phyloP scores from a whole-genome alignment of 768 basidiomycete genomes.

The Psilocybe cubensis region DNA sequence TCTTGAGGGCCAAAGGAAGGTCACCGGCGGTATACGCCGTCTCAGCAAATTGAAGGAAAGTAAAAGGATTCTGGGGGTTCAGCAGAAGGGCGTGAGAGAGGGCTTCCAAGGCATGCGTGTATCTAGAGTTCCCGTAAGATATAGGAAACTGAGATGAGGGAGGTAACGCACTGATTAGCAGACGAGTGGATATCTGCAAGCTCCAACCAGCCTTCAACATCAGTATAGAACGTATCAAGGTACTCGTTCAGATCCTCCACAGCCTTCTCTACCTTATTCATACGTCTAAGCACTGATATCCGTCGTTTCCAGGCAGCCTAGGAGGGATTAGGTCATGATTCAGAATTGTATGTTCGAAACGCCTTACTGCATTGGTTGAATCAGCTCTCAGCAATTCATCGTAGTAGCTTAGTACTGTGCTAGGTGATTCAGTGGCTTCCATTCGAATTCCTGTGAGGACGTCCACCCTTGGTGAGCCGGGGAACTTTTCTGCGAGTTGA shows the following conservation, averaged over 20 bases:
- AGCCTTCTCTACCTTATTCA: constrained; percentile 65
- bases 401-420: constrained; percentile 64
- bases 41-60: constrained; percentile 84
- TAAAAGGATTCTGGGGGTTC: constrained; percentile 85
- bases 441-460: constrained; percentile 78
- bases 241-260: constrained; percentile 72
- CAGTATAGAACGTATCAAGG: constrained; percentile 88
- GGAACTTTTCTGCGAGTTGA: constrained; percentile 68
- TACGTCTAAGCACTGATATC: constrained; percentile 69
- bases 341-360: background rate
- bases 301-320: constrained; percentile 83
- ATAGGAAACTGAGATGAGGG: background rate
- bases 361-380: constrained; percentile 70
- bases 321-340: background rate
- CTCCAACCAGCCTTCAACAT: constrained; percentile 88
- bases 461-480: constrained; percentile 78
- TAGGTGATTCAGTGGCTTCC: constrained; percentile 66
- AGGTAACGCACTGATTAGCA: constrained; percentile 66
- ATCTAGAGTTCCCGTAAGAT: constrained; percentile 45
- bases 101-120: constrained; percentile 70
- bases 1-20: constrained; percentile 74
- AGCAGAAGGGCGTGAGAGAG: constrained; percentile 83
- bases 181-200: constrained; percentile 80
- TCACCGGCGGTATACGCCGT: constrained; percentile 84
- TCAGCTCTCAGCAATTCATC: constrained; percentile 67